Evolutionary conservation across 2,329 filamentous ascomycete species (phyloP), one percentile per base, ranked within the genome.

Genomic region (Neonectria coccinea): DNA sequence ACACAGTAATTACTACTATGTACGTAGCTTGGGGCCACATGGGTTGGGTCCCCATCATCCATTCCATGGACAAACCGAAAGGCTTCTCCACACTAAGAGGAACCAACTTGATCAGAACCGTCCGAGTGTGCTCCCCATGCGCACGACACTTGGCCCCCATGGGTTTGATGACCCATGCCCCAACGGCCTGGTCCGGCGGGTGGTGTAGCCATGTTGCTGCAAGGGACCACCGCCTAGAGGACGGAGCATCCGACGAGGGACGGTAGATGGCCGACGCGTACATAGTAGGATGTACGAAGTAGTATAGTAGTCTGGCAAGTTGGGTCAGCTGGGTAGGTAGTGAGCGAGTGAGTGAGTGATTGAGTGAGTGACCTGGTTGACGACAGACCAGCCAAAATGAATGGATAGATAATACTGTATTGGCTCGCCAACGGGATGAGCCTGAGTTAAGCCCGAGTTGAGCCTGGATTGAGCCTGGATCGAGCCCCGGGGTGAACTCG

Each of bases 101-200:
- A 62, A 31, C 42, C 55, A 55, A 57, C 54, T 61, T 62, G 50
- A 60, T 51, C 59, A 55, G 50, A 66, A 58, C 22, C 55, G 42
- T 62, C 39, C 36, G 48, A 52, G 53, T 57, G 62, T 29, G 56
- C 44, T 54, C 56, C 48, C 55, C 59, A 66, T 56, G 64, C 45
- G 36, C 53, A 66, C 47, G 59, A 59, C 45, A 63, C 59, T 56
- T 63, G 56, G 55, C 55, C 59, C 54, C 59, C 63, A 64, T 60
- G 56, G 33, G 33, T 44, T 36, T 33, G 52, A 54, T 65, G 58
- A 56, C 56, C 56, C 62, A 61, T 65, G 57, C 57, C 45, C 50
- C 50, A 63, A 55, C 60, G 60, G 60, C 60, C 60, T 63, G 50
- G 55, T 63, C 60, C 50, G 60, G 50, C 33, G 54, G 55, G 55